Evolutionary conservation across 176 grass and related monocot genomes (phyloP).

Genomic region (Paspalum notatum): DNA sequence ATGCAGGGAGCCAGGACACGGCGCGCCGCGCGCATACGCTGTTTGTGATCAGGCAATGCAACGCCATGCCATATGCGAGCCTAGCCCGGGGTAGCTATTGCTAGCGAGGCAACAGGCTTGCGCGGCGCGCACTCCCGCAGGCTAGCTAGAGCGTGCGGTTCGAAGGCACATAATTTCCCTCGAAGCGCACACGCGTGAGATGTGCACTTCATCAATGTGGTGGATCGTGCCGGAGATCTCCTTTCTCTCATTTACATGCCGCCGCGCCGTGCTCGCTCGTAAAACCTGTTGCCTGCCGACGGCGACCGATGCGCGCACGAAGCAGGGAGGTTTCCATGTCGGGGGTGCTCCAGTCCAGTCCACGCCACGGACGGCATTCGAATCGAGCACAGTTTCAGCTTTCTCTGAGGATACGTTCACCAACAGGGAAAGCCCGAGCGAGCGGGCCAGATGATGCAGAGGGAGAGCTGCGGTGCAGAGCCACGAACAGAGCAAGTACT

Average conservation of each 20-base stretch:
- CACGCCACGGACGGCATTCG: background rate
- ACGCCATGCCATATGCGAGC: background rate
- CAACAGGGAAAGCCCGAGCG: background rate
- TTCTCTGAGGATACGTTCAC: slow-evolving; percentile 14
- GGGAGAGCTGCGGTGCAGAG: background rate
- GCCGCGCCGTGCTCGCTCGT: background rate
- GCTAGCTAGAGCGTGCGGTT: slow-evolving; percentile 38
- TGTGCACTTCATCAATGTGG: slow-evolving; percentile 41
- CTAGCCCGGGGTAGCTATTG: background rate
- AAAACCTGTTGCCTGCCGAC: slow-evolving; percentile 3
- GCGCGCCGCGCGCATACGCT: background rate
- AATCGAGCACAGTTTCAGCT: background rate
- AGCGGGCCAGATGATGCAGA: background rate
- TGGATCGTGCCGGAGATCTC: slow-evolving; percentile 34
- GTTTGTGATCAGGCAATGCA: slow-evolving; percentile 31
- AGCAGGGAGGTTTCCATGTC: background rate
- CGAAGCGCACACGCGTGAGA: slow-evolving; percentile 37
- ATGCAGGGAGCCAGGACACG: background rate
- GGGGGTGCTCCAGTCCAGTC: background rate
- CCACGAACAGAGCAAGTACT: background rate
- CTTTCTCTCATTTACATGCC: slow-evolving; percentile 27
- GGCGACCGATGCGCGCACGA: background rate
- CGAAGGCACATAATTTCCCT: slow-evolving; percentile 51
- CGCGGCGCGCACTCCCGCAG: slow-evolving; percentile 2
- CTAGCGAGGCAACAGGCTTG: background rate